phyloP scores from a whole-genome alignment of 1,139 yeast genomes.

The Saccharomyces hybrid region DNA sequence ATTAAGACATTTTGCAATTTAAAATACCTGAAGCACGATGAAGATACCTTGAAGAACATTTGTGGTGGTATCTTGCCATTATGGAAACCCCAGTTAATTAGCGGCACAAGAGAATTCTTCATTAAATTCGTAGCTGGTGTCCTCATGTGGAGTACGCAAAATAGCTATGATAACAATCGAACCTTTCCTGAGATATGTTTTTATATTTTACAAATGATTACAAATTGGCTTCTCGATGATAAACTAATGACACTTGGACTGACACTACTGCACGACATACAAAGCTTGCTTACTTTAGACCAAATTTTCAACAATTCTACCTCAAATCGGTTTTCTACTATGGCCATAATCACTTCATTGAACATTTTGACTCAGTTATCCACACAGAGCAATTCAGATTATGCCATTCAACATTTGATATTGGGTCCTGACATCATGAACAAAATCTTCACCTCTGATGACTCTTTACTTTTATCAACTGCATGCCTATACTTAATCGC shows the following conservation, averaged over 20 bases:
- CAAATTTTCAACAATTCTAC: not conserved
- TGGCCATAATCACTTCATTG: not conserved
- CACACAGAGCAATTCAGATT: not conserved
- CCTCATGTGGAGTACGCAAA: not conserved
- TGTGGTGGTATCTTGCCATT: not conserved
- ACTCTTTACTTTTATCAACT: constrained; percentile 18
- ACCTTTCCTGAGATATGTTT: not conserved
- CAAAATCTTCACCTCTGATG: constrained; percentile 16
- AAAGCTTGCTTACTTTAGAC: not conserved
- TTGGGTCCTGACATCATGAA: constrained; percentile 4
- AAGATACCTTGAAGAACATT: not conserved
- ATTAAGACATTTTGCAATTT: not conserved
- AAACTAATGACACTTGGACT: not conserved
- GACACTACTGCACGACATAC: not conserved
- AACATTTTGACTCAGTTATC: not conserved
- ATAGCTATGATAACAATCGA: not conserved
- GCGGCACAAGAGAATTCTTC: not conserved
- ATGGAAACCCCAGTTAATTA: not conserved
- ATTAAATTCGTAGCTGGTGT: not conserved
- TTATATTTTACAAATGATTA: not conserved
- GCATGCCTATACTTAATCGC: constrained; percentile 43
- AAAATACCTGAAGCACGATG: not conserved
- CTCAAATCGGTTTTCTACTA: not conserved
- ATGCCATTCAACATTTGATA: not conserved
- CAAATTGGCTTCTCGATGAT: not conserved